A percentile compares a stretch with the other conserved stretches of the same genome.
These are phyloP conservation scores for Agrocybe chaxingu DNA, from an alignment of 768 basidiomycete genomes.

Conservation along the genomic window DNA sequence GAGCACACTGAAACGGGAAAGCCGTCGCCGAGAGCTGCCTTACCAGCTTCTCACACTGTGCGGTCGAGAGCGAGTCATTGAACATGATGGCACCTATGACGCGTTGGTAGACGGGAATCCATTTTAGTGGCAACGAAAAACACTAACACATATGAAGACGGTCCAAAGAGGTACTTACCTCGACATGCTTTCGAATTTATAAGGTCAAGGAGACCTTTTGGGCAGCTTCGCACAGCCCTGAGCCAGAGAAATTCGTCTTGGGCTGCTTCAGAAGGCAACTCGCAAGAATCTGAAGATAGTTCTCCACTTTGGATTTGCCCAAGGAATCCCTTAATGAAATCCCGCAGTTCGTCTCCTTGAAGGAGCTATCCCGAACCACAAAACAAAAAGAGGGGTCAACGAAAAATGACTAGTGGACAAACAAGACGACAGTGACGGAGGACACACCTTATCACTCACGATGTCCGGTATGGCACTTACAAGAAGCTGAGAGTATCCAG, in stretches of 20 bases:
- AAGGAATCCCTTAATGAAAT: slow-evolving; percentile 72
- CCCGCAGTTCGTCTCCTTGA: slow-evolving; percentile 66
- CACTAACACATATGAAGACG: background rate
- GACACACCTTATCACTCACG: slow-evolving; percentile 70
- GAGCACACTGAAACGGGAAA: slow-evolving; percentile 95
- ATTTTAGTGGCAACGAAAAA: background rate
- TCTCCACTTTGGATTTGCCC: slow-evolving; percentile 53
- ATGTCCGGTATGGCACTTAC: slow-evolving; percentile 66
- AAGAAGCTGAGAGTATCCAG: slow-evolving; percentile 61
- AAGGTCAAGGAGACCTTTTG: slow-evolving; percentile 76
- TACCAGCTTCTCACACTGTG: slow-evolving; percentile 73
- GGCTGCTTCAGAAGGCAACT: slow-evolving; percentile 15
- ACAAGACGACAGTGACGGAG: slow-evolving; percentile 18
- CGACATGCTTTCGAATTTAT: slow-evolving; percentile 95
- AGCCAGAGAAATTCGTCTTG: slow-evolving; percentile 52
- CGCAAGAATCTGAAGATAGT: slow-evolving; percentile 22
- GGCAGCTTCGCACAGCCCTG: slow-evolving; percentile 76
- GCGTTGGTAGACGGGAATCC: background rate
- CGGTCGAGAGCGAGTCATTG: slow-evolving; percentile 69
- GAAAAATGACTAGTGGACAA: slow-evolving; percentile 11
- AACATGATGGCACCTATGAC: slow-evolving; percentile 92
- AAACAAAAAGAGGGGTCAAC: slow-evolving; percentile 8
- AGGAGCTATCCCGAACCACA: slow-evolving; percentile 44
- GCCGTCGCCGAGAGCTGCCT: slow-evolving; percentile 62
- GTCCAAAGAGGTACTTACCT: slow-evolving; percentile 44